Conservation (phyloP, 2,329 filamentous ascomycete genomes). For the Verticillium dahliae region DNA sequence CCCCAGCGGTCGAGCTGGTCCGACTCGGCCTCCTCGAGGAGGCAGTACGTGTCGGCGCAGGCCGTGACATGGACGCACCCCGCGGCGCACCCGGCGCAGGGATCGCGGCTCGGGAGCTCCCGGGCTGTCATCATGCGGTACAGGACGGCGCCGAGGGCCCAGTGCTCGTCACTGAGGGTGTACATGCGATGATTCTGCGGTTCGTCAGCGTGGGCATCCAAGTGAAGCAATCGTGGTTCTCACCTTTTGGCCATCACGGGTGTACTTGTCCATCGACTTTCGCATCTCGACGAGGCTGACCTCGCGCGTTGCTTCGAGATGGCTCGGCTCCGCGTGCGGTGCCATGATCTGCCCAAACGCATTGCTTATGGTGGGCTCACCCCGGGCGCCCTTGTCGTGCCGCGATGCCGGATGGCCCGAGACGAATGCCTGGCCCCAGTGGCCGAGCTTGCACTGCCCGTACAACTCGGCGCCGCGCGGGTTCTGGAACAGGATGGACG, state of each 20-base stretch:
- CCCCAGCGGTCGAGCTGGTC: neutral
- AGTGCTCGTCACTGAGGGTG: conserved; percentile 28
- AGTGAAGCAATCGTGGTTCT: neutral
- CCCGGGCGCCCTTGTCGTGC: conserved; percentile 1
- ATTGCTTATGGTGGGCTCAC: conserved; percentile 1
- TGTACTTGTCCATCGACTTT: conserved; percentile 7
- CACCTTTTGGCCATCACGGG: conserved; percentile 2
- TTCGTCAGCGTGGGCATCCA: neutral
- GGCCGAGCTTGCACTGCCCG: conserved; percentile 47
- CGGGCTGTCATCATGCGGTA: conserved; percentile 34
- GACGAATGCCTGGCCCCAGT: conserved; percentile 33
- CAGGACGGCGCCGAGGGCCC: conserved; percentile 28
- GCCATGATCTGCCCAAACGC: conserved; percentile 5
- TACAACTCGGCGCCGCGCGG: conserved; percentile 41
- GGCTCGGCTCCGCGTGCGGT: neutral
- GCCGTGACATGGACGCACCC: conserved; percentile 19
- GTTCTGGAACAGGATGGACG: conserved; percentile 45
- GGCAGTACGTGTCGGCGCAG: conserved; percentile 5
- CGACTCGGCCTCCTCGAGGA: neutral
- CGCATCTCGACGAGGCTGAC: conserved; percentile 2
- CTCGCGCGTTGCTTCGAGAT: neutral
- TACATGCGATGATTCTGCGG: conserved; percentile 23
- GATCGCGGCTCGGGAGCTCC: conserved; percentile 17
- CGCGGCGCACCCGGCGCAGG: conserved; percentile 17
- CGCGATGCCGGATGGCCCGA: conserved; percentile 24